Percentiles rank a stretch among this genome's conserved stretches.
Conservation (phyloP, 495 filamentous ascomycete species). For the Letharia lupina region DNA sequence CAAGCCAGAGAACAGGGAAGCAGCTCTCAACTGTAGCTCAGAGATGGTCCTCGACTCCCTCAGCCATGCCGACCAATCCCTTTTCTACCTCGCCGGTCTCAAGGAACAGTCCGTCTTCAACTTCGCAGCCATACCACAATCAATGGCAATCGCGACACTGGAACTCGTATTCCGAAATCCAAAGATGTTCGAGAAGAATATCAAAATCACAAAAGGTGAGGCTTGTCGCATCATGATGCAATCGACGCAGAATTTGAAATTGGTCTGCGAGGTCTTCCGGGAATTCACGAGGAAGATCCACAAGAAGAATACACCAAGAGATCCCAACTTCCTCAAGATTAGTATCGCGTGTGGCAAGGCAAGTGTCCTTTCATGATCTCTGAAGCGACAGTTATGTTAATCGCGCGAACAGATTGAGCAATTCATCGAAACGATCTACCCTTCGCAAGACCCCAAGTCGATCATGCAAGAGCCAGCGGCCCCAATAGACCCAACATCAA, state of each 20-base stretch:
- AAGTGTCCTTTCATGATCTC: constrained; percentile 24
- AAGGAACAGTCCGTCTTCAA: constrained; percentile 99
- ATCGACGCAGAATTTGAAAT: constrained; percentile 77
- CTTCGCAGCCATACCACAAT: constrained; percentile 95
- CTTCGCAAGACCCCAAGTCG: constrained; percentile 52
- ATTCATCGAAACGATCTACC: constrained; percentile 94
- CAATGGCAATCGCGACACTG: constrained; percentile 94
- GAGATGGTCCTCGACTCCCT: constrained; percentile 91
- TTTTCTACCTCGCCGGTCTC: constrained; percentile 94
- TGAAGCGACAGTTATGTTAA: constrained; percentile 14
- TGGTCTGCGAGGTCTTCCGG: constrained; percentile 73
- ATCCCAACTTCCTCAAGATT: constrained; percentile 90
- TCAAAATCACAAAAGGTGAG: constrained; percentile 95
- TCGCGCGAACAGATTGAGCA: constrained; percentile 69
- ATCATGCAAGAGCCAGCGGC: constrained; percentile 31
- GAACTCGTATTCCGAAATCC: constrained; percentile 89
- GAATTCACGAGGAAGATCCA: constrained; percentile 71
- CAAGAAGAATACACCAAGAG: constrained; percentile 88
- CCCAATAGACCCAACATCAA: constrained; percentile 35
- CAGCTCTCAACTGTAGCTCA: constrained; percentile 79
- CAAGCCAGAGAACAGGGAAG: constrained; percentile 66
- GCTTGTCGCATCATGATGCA: constrained; percentile 87
- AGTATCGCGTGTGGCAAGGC: constrained; percentile 86
- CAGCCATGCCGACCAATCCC: constrained; percentile 79
- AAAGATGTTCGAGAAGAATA: constrained; percentile 71